Evolutionary conservation across 306 rosid genomes (phyloP).

Genomic region (Gynostemma pentaphyllum): DNA sequence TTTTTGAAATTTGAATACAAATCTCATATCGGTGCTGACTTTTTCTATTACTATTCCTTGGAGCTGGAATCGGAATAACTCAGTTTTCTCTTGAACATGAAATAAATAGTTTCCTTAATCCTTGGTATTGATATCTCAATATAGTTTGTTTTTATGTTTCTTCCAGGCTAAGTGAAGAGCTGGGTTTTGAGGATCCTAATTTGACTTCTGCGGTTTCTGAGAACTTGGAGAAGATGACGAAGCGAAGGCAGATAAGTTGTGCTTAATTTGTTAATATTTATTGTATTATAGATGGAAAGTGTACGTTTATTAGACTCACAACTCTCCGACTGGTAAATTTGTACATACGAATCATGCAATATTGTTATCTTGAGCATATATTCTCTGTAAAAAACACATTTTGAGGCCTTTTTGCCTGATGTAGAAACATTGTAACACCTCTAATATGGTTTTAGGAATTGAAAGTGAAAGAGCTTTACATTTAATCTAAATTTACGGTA

Average conservation of each 20-base stretch:
- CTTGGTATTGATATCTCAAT: neutral
- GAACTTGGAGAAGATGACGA: slow-evolving; percentile 71
- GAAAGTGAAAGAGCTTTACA: neutral
- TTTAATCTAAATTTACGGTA: neutral
- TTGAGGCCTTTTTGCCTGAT: slow-evolving; percentile 5
- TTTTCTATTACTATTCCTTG: too few species aligned
- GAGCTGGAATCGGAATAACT: neutral
- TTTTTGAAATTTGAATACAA: neutral
- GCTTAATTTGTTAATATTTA: slow-evolving; percentile 25
- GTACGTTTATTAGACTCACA: neutral
- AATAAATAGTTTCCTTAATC: neutral
- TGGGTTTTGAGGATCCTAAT: slow-evolving; percentile 86
- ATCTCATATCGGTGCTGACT: too few species aligned
- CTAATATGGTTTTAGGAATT: neutral
- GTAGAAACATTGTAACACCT: slow-evolving; percentile 4
- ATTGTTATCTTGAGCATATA: slow-evolving; percentile 8
- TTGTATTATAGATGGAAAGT: neutral
- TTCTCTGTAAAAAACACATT: neutral
- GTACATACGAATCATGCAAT: slow-evolving; percentile 4
- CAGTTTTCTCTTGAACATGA: neutral
- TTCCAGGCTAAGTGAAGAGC: slow-evolving; percentile 60
- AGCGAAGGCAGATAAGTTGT: slow-evolving; percentile 70
- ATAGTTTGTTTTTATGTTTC: slow-evolving; percentile 15
- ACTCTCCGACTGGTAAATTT: neutral
- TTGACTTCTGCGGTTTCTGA: slow-evolving; percentile 84